Percentiles rank a stretch among this genome's conserved stretches.
Evolutionary conservation across 139 green algal genomes (phyloP).

Genomic region (Klebsormidium nitens): DNA sequence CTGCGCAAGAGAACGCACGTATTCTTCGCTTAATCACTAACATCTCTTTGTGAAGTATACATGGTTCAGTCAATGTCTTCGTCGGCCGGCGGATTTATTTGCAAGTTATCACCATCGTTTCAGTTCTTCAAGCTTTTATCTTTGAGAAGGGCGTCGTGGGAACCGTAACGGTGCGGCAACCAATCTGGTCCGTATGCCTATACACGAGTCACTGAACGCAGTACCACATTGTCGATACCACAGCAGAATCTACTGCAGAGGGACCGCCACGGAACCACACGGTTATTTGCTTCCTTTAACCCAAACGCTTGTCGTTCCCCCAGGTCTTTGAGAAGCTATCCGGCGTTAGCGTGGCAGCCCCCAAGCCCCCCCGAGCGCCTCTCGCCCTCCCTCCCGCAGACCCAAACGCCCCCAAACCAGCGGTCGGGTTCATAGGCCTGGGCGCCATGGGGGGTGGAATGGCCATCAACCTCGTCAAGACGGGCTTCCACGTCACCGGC

Average conservation of each 20-base stretch:
- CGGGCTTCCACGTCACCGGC: conserved; percentile 34
- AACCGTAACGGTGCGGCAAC: too few relatives aligned
- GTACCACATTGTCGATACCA: neutral
- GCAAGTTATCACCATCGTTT: too few relatives aligned
- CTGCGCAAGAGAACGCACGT: too few relatives aligned
- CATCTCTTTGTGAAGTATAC: too few relatives aligned
- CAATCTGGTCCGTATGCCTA: neutral
- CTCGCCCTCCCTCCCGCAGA: too few relatives aligned
- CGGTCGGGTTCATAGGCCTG: conserved; percentile 44
- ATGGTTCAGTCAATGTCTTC: too few relatives aligned
- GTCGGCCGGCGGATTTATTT: too few relatives aligned
- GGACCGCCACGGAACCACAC: neutral
- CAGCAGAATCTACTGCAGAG: neutral
- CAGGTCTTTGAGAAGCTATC: conserved; percentile 15
- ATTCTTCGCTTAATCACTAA: too few relatives aligned
- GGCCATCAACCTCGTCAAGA: conserved; percentile 25
- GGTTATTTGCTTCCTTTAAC: neutral
- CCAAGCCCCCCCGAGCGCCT: too few relatives aligned
- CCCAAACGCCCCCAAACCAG: too few relatives aligned
- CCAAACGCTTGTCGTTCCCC: neutral
- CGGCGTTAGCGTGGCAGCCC: conserved; percentile 1
- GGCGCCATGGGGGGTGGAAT: conserved; percentile 46
- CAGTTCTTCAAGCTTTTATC: too few relatives aligned
- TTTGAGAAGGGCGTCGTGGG: too few relatives aligned
- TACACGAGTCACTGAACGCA: neutral